phyloP scores from a whole-genome alignment of 371 early-diverging fungal genomes.

The Synchytrium microbalum region DNA sequence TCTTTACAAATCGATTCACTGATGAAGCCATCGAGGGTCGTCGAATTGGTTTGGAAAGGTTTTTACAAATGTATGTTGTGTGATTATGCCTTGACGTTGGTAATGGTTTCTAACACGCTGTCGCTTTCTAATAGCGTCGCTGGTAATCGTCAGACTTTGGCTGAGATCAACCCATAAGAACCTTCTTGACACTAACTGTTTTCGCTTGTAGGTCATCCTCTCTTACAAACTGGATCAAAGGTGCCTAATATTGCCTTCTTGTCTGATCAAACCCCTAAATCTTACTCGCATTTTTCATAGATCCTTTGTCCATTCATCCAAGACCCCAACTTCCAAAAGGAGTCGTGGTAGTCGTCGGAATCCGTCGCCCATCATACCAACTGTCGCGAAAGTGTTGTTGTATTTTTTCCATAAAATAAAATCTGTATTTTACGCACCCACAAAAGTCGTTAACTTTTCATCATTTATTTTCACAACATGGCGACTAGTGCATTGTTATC shows the following conservation, averaged over 20 bases:
- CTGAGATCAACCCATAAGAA: not conserved
- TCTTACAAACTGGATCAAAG: conserved; percentile 94
- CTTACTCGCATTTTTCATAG: conserved; percentile 6
- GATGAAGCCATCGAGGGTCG: conserved; percentile 92
- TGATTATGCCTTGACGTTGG: conserved; percentile 3
- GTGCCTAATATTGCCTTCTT: conserved; percentile 25
- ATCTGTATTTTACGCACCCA: too few species aligned
- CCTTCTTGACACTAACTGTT: not conserved
- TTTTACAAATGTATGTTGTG: conserved; percentile 82
- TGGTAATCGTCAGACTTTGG: not conserved
- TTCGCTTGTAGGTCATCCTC: conserved; percentile 77
- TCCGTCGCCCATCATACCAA: too few species aligned
- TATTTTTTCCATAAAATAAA: too few species aligned
- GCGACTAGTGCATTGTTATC: too few species aligned
- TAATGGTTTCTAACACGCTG: not conserved
- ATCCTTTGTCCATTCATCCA: conserved; percentile 86
- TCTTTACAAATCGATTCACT: conserved; percentile 88
- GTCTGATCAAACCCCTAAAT: not conserved
- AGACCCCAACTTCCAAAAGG: too few species aligned
- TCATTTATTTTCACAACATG: too few species aligned
- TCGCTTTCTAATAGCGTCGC: not conserved
- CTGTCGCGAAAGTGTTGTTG: too few species aligned
- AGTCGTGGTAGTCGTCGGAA: too few species aligned
- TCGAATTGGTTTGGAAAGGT: conserved; percentile 85
- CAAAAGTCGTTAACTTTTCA: too few species aligned